Evolutionary conservation across 1,139 yeast genomes (phyloP).

Genomic region (Pneumocystis murina): DNA sequence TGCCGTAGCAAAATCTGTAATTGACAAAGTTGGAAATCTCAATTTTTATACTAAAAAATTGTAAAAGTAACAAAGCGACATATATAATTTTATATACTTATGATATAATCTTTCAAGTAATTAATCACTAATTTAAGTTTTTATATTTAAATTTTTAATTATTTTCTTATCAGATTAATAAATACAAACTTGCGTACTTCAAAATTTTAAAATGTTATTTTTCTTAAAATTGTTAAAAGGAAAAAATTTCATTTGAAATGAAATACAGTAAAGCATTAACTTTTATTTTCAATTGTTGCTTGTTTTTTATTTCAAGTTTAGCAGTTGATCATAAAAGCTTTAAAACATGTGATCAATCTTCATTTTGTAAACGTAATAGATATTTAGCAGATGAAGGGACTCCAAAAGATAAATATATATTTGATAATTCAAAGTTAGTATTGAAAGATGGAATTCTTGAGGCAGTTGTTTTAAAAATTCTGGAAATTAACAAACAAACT

Average conservation of each 20-base stretch:
- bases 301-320: conserved; percentile 10
- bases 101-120: too few species aligned
- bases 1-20: not conserved
- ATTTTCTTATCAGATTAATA: not conserved
- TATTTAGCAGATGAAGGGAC: conserved; percentile 38
- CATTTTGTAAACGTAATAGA: conserved; percentile 74
- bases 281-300: not conserved
- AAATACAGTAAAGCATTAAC: not conserved
- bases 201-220: not conserved
- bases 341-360: conserved; percentile 66
- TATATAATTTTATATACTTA: not conserved
- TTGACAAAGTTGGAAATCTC: not conserved
- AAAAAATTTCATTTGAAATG: not conserved
- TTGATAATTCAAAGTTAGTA: conserved; percentile 33
- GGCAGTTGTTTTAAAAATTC: conserved; percentile 36
- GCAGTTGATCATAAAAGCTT: conserved; percentile 60
- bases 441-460: conserved; percentile 22
- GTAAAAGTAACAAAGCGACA: not conserved
- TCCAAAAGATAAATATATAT: conserved; percentile 37
- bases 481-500: conserved; percentile 19
- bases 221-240: not conserved
- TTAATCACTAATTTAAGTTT: too few species aligned
- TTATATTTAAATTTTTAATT: not conserved
- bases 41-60: not conserved
- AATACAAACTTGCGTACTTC: not conserved